These are phyloP conservation scores for Actinomucor elegans DNA, from an alignment of 371 early-diverging fungal species.

Conservation along the genomic window DNA sequence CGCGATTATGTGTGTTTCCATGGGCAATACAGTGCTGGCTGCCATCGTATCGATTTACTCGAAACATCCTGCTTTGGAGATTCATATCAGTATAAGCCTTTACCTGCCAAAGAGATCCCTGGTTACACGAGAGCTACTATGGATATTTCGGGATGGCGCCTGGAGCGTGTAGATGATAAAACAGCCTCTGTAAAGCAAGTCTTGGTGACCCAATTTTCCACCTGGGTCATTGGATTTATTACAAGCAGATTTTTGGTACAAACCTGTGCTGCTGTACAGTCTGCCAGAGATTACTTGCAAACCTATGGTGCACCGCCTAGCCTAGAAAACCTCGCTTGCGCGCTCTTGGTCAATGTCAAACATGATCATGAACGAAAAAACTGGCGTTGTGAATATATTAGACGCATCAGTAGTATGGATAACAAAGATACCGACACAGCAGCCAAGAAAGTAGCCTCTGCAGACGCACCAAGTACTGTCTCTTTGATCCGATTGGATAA, in stretches of 20 bases:
- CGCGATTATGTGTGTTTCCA: constrained; percentile 54
- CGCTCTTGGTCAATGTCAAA: constrained; percentile 35
- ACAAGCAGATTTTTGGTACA: constrained; percentile 15
- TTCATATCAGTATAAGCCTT: constrained; percentile 33
- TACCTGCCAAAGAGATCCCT: constrained; percentile 41
- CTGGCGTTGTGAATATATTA: constrained; percentile 56
- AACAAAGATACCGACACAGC: constrained; percentile 8
- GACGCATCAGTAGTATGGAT: constrained; percentile 8
- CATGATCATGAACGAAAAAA: constrained; percentile 49
- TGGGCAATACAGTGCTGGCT: constrained; percentile 40
- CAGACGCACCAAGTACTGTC: constrained; percentile 7
- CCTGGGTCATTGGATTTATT: constrained; percentile 18
- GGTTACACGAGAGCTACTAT: constrained; percentile 51
- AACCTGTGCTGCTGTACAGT: constrained; percentile 23
- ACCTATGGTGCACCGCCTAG: constrained; percentile 55
- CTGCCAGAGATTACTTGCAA: constrained; percentile 44
- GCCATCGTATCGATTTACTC: constrained; percentile 44
- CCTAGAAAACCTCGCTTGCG: constrained; percentile 43
- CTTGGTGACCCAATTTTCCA: constrained; percentile 36
- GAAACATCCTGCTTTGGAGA: constrained; percentile 49
- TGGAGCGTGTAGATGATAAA: constrained; percentile 35
- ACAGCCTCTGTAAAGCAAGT: constrained; percentile 40
- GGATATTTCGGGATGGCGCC: constrained; percentile 51
- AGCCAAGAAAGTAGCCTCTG: not conserved
- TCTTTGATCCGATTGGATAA: constrained; percentile 54